Conservation (phyloP, 2,329 filamentous ascomycete genomes). For the Xylaria multiplex region DNA sequence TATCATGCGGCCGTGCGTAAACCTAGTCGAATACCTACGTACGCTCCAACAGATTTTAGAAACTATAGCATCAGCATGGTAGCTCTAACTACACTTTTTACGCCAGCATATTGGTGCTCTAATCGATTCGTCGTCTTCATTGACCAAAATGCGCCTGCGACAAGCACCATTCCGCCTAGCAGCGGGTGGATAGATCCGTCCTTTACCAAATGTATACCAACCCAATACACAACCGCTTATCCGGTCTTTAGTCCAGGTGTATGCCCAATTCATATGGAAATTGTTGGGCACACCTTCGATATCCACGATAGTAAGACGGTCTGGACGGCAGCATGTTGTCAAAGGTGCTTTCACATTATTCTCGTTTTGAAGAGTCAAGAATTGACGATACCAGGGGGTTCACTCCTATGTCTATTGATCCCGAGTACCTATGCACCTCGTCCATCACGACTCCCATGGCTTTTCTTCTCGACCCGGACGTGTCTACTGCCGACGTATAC, state of each 20-base stretch:
- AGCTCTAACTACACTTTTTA: conserved; percentile 46
- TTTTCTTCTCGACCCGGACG: conserved; percentile 46
- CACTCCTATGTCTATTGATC: conserved; percentile 36
- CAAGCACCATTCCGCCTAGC: conserved; percentile 43
- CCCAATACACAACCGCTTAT: conserved; percentile 41
- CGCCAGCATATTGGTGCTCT: conserved; percentile 42
- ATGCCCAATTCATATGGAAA: conserved; percentile 45
- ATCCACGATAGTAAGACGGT: conserved; percentile 34
- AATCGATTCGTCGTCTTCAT: conserved; percentile 46
- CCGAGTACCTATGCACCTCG: conserved; percentile 44
- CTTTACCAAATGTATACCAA: conserved; percentile 46
- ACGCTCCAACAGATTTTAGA: background rate
- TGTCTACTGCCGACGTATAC: conserved; percentile 47
- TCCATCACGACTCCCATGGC: conserved; percentile 44
- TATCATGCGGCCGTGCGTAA: background rate
- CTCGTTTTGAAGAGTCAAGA: background rate
- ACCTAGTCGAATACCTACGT: background rate
- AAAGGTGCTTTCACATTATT: conserved; percentile 40
- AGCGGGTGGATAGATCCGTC: conserved; percentile 49
- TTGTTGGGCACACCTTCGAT: conserved; percentile 38
- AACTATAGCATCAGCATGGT: conserved; percentile 33
- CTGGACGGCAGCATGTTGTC: conserved; percentile 47
- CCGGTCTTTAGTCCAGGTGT: conserved; percentile 48
- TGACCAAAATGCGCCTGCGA: conserved; percentile 38
- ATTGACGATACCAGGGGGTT: conserved; percentile 43